These are phyloP conservation scores for Sordariomycetes sp. DNA, from an alignment of 2,329 filamentous ascomycete species.

Conservation along the genomic window DNA sequence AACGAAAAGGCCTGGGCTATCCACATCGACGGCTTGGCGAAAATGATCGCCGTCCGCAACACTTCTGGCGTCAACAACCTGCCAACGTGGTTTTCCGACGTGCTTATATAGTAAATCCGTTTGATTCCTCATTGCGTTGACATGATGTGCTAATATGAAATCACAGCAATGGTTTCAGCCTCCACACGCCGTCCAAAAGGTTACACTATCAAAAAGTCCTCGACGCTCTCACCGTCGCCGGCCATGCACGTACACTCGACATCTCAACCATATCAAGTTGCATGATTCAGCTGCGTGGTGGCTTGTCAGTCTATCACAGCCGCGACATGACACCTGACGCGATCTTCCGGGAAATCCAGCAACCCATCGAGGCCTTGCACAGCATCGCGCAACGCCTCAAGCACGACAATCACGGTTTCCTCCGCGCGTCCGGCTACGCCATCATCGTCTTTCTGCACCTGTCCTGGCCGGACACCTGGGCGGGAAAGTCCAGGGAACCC, in stretches of 20 bases:
- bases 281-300: no score
- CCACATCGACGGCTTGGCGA: conserved; percentile 1
- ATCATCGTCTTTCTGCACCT: neutral
- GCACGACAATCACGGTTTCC: neutral
- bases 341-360: neutral
- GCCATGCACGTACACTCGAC: no score
- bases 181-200: no score
- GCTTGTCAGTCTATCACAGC: no score
- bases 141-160: neutral
- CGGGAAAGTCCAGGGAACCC: neutral
- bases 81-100: neutral
- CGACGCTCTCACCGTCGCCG: no score
- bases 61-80: neutral
- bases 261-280: no score
- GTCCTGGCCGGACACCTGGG: neutral
- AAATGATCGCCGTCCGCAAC: neutral
- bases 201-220: no score
- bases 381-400: neutral
- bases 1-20: neutral
- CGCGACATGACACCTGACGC: neutral
- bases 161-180: neutral
- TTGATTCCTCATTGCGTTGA: no score
- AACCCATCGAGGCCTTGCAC: neutral
- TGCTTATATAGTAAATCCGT: neutral
- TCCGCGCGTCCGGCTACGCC: neutral